Evolutionary conservation across 331 rosid species (phyloP).

Genomic region (Spiraea crenata): DNA sequence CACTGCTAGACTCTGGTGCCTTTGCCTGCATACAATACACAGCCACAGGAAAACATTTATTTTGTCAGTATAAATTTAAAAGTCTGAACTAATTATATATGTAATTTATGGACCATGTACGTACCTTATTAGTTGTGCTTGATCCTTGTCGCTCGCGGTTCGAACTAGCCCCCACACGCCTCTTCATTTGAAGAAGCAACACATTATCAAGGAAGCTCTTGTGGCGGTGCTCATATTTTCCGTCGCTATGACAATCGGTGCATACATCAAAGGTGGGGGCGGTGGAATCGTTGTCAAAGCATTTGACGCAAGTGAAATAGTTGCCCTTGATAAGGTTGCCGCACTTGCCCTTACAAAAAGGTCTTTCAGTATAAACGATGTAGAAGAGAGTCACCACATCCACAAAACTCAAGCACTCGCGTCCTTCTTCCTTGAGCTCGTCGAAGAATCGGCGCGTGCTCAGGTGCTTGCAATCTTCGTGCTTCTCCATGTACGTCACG

Average conservation of each 20-base stretch:
- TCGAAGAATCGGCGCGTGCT: neutral
- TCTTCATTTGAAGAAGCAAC: neutral
- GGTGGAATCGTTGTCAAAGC: neutral
- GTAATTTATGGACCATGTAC: neutral
- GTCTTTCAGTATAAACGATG: constrained; percentile 13
- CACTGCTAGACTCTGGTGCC: neutral
- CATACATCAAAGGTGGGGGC: neutral
- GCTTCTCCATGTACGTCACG: neutral
- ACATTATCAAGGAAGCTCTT: neutral
- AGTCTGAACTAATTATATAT: too few relatives aligned
- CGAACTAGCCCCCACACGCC: neutral
- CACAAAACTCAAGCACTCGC: neutral
- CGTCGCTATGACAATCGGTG: neutral
- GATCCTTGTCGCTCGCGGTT: neutral
- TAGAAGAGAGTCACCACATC: constrained; percentile 4
- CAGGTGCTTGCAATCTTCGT: too few relatives aligned
- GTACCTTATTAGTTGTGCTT: neutral
- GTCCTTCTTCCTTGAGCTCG: neutral
- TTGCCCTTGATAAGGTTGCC: neutral
- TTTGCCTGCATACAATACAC: neutral
- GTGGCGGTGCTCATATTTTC: neutral
- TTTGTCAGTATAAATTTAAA: too few relatives aligned
- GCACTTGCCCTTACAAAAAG: constrained; percentile 3
- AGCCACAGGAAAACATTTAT: too few relatives aligned
- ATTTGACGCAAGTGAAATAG: constrained; percentile 17